phyloP scores from a whole-genome alignment of 768 basidiomycete genomes.

The Jaapia argillacea region DNA sequence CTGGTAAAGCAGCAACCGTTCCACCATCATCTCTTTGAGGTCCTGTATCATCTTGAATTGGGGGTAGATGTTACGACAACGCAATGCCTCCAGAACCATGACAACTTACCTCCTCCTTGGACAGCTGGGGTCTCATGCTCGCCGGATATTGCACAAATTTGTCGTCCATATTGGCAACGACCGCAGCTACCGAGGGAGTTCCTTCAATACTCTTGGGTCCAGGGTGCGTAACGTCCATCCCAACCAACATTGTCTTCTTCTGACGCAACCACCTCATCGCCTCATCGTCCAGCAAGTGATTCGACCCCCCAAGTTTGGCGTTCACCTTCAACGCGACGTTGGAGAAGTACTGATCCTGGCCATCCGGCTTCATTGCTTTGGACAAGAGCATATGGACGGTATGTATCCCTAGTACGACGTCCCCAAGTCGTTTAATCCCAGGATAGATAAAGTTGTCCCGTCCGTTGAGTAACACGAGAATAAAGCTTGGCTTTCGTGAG shows the following conservation, averaged over 20 bases:
- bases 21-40: constrained; percentile 56
- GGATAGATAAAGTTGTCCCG: constrained; percentile 72
- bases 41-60: constrained; percentile 65
- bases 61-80: no score
- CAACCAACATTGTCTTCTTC: constrained; percentile 72
- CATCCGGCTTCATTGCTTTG: constrained; percentile 47
- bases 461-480: constrained; percentile 61
- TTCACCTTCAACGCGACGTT: constrained; percentile 80
- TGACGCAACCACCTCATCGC: constrained; percentile 58
- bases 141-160: constrained; percentile 72
- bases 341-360: constrained; percentile 74
- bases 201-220: constrained; percentile 56
- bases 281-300: constrained; percentile 50
- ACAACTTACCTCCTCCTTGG: constrained; percentile 29
- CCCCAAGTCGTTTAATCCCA: constrained; percentile 70
- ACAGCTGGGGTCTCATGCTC: constrained; percentile 56
- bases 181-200: constrained; percentile 75
- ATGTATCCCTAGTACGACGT: constrained; percentile 63
- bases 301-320: constrained; percentile 73
- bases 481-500: constrained; percentile 41
- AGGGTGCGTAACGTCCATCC: constrained; percentile 80
- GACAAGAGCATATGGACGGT: constrained; percentile 62
- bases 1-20: constrained; percentile 51
- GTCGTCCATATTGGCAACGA: constrained; percentile 67
- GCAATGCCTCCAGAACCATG: no score